Base-by-base conservation (phyloP, 2,329 filamentous ascomycete genomes). In the Alternaria triticina region DNA sequence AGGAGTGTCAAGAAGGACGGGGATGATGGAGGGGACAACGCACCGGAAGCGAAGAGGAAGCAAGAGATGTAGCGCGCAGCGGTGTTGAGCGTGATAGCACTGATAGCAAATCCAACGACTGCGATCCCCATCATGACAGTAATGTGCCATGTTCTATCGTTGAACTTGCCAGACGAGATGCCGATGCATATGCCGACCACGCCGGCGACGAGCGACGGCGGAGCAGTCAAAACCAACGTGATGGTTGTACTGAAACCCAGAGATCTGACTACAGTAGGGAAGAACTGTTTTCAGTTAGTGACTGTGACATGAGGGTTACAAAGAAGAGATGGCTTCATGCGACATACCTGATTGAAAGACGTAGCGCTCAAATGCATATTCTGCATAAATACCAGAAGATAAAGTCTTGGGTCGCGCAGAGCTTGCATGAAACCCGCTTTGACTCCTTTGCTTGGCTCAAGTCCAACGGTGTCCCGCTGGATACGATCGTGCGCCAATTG, bases 341-440 rank as follows among this genome's bases (percentile, higher is more conserved):
- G 9, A 54, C 57, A n/a, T 64, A 65, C 67, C 57, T 69, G 64
- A n/a, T 79, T 79, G 77, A 87, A 86, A 0, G 83, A 81, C 63
- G 86, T 68, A 6, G 68, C 66, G 1, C 83, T 84, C 12, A 87
- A 75, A 70, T 87, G 85, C 70, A 86, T 84, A 72, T 87, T 86
- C 67, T 86, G 84, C 85, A 87, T 87, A 36, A 87, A 76, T 6
- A 82, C 83, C 65, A 87, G 84, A 4, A 88, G 72, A 82, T 85
- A 87, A 0, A 85, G 82, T 56, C 84, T 80, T 67, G 82, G 83
- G 62, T 88, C 86, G 12, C 71, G 72, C 57, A 81, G 79, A 0
- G 85, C 85, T 62, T 86, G 82, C 66, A 51, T 55, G 27, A 87
- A 79, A 3, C 86, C 85, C 2, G 81, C 79, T 78, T 77, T 82